These are phyloP conservation scores for Backusella parvicylindrica DNA, from an alignment of 192 early-diverging fungal genomes.

Conservation along the genomic window DNA sequence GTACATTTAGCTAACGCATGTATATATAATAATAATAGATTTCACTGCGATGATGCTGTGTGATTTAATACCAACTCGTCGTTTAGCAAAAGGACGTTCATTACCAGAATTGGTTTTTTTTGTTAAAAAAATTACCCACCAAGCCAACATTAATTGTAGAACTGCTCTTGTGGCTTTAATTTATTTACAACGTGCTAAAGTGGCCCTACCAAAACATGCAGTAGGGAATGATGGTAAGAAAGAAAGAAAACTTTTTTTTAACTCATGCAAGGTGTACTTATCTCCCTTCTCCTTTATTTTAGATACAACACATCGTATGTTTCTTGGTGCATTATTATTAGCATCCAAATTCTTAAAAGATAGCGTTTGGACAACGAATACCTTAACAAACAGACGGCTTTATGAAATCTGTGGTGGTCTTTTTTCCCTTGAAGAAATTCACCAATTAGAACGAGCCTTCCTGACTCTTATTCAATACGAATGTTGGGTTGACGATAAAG, in stretches of 20 bases:
- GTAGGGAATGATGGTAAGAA: slow-evolving; percentile 27
- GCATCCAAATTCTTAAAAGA: slow-evolving; percentile 28
- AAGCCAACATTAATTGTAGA: slow-evolving; percentile 17
- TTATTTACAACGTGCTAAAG: slow-evolving; percentile 28
- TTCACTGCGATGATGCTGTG: slow-evolving; percentile 32
- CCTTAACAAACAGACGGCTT: slow-evolving; percentile 24
- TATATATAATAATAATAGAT: slow-evolving; percentile 17
- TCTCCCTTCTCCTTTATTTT: neutral
- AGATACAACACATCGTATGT: slow-evolving; percentile 32
- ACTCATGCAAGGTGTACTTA: neutral
- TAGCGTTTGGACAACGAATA: neutral
- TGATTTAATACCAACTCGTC: slow-evolving; percentile 24
- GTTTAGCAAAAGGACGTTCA: neutral
- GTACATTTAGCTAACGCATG: neutral
- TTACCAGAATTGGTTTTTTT: slow-evolving; percentile 40
- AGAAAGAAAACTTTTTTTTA: neutral
- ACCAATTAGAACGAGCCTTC: slow-evolving; percentile 23
- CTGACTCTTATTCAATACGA: slow-evolving; percentile 23
- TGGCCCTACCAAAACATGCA: slow-evolving; percentile 17
- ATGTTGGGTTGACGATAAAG: slow-evolving; percentile 21
- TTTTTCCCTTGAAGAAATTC: slow-evolving; percentile 24
- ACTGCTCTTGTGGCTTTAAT: slow-evolving; percentile 31
- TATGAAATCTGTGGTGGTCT: slow-evolving; percentile 30
- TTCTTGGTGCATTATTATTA: slow-evolving; percentile 28
- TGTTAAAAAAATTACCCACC: slow-evolving; percentile 26